Evolutionary conservation across 2,329 filamentous ascomycete genomes (phyloP).

Genomic region (Penicillium janthinellum): DNA sequence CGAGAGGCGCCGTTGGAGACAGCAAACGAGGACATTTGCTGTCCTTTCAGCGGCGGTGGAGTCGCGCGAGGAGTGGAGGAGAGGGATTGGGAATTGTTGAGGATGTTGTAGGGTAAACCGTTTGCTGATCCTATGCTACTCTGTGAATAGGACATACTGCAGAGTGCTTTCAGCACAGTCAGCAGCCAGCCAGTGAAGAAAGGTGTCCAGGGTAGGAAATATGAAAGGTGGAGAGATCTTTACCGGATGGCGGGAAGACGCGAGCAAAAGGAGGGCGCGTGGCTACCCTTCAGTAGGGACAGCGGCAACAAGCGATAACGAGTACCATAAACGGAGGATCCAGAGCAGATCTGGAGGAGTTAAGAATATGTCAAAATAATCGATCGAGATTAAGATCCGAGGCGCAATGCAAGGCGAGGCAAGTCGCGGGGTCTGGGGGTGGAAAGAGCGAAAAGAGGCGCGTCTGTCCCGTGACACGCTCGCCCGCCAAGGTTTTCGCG

Average conservation of each 20-base stretch:
- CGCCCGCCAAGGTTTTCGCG: conserved; percentile 29
- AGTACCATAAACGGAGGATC: conserved; percentile 20
- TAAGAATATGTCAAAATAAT: conserved; percentile 18
- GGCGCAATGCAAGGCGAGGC: conserved; percentile 22
- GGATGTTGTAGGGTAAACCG: conserved; percentile 42
- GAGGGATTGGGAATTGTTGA: conserved; percentile 49
- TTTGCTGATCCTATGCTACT: conserved; percentile 42
- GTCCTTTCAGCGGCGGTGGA: conserved; percentile 45
- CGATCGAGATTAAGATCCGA: conserved; percentile 12
- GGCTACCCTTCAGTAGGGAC: conserved; percentile 27
- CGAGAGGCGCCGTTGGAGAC: conserved; percentile 42
- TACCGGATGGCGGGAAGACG: conserved; percentile 31
- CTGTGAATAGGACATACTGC: conserved; percentile 43
- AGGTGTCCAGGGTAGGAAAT: conserved; percentile 19
- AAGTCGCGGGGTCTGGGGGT: conserved; percentile 27
- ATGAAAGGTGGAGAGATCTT: conserved; percentile 21
- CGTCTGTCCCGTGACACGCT: conserved; percentile 30
- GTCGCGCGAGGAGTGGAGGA: conserved; percentile 49
- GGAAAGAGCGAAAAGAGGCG: conserved; percentile 21
- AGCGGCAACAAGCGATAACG: conserved; percentile 19
- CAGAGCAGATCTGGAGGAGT: conserved; percentile 4
- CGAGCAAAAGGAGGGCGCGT: conserved; percentile 38
- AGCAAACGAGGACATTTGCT: conserved; percentile 48
- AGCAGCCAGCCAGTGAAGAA: conserved; percentile 10
- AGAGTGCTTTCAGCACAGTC: conserved; percentile 3